Base-by-base conservation (phyloP, 2,329 filamentous ascomycete species). In the Colletotrichum endophyticum region DNA sequence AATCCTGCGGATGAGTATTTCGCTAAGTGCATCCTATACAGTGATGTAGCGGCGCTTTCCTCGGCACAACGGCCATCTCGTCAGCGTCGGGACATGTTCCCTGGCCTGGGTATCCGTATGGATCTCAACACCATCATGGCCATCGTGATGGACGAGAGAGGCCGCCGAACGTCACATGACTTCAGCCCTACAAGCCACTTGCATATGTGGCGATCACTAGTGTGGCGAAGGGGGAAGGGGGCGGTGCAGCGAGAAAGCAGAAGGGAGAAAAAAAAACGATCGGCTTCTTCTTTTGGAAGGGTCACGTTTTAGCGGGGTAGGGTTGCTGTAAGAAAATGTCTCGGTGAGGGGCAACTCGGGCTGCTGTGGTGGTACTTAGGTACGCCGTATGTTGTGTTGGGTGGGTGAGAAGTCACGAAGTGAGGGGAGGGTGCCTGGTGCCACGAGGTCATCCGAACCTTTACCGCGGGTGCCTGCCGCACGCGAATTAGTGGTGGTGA, bases 121-220 rank as follows among this genome's bases (percentile, higher is more conserved):
- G 7, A 22, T 12, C 28, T 27, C n/a, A 28, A 25, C 49, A 69
- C n/a, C 30, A 32, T 62, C 28, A 13, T 49, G 44, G n/a, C 16
- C n/a, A 49, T 49, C 6, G 44, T 49, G 44, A 49, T 49, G 44
- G 13, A 57, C 53, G 66, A 30, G 8, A 22, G 57, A 74, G 72
- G 61, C 69, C 56, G 69, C 36, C 68, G 1, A 4, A 27, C 27
- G 27, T 76, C 73, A 76, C 73, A 76, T 76, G 73, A 73, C 53
- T 15, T 73, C 70, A 73, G 73, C 73, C 70, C 73, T 64, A 73
- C n/a, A 49, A 75, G 69, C 61, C 63, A 72, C 28, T n/a, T 8
- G 22, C 16, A 53, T 4, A 3, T 70, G 72, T 71, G 72, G 72
- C 72, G 30, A 61, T 39, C 22, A 57, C 27, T 16, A 6, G 12